These are phyloP conservation scores for Boletus sensibilis DNA, from an alignment of 768 basidiomycete genomes.

Conservation along the genomic window DNA sequence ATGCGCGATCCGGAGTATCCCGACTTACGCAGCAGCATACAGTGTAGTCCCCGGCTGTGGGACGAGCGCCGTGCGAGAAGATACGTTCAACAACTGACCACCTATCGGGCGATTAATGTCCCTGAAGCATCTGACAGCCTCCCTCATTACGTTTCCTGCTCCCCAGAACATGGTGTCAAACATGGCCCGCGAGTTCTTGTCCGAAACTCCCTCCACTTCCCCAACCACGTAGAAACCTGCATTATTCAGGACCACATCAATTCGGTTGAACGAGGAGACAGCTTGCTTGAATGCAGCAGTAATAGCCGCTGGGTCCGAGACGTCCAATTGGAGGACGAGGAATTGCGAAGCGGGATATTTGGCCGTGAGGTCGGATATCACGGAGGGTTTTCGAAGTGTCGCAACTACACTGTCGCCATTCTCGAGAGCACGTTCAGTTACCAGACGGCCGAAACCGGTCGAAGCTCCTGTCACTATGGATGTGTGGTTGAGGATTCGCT, in stretches of 20 bases:
- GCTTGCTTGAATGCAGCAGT: slow-evolving; percentile 36
- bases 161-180: slow-evolving; percentile 41
- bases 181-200: slow-evolving; percentile 70
- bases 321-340: slow-evolving; percentile 43
- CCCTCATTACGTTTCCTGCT: slow-evolving; percentile 30
- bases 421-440: slow-evolving; percentile 35
- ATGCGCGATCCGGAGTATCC: neutral
- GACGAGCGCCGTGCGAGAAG: slow-evolving; percentile 31
- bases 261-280: slow-evolving; percentile 35
- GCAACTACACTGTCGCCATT: slow-evolving; percentile 44
- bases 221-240: slow-evolving; percentile 35
- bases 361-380: slow-evolving; percentile 30
- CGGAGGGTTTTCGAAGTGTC: slow-evolving; percentile 42
- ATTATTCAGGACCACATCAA: slow-evolving; percentile 49
- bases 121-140: slow-evolving; percentile 37
- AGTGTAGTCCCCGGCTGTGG: slow-evolving; percentile 15
- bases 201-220: slow-evolving; percentile 80
- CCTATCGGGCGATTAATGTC: slow-evolving; percentile 37
- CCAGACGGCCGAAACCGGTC: slow-evolving; percentile 39
- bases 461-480: slow-evolving; percentile 42
- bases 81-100: slow-evolving; percentile 35
- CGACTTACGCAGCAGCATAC: slow-evolving; percentile 32
- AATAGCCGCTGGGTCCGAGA: slow-evolving; percentile 35
- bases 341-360: slow-evolving; percentile 36
- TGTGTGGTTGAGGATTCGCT: neutral